These are phyloP conservation scores for Blastocystis sp. DNA, from an alignment of 352 stramenopile species.

Conservation along the genomic window DNA sequence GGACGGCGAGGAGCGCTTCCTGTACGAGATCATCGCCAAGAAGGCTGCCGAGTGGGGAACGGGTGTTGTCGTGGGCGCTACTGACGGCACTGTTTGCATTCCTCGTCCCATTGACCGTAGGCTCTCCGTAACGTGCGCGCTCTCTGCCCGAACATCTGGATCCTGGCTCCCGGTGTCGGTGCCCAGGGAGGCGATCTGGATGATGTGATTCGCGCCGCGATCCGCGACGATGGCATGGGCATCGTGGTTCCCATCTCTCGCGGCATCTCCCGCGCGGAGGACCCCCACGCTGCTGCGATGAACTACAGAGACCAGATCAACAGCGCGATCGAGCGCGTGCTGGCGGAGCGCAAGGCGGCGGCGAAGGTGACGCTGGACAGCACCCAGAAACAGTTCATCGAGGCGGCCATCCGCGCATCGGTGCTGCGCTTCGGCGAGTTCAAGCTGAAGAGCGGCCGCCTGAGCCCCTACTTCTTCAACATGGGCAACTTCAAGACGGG, in stretches of 20 bases:
- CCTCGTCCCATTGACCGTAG: slow-evolving; percentile 64
- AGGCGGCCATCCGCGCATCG: slow-evolving; percentile 87
- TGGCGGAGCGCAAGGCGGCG: slow-evolving; percentile 19
- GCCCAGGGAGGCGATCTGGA: slow-evolving; percentile 87
- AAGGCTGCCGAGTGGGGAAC: slow-evolving; percentile 78
- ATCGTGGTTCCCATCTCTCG: slow-evolving; percentile 92
- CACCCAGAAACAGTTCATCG: slow-evolving; percentile 90
- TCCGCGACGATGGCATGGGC: slow-evolving; percentile 82
- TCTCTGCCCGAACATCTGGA: slow-evolving; percentile 86
- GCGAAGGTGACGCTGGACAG: slow-evolving; percentile 68
- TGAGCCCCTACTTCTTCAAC: slow-evolving; percentile 99
- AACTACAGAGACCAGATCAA: slow-evolving; percentile 89
- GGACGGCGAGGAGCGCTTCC: slow-evolving; percentile 68
- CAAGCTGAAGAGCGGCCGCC: slow-evolving; percentile 92
- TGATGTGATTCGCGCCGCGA: slow-evolving; percentile 78
- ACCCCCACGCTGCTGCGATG: slow-evolving; percentile 84
- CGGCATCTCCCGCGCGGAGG: slow-evolving; percentile 86
- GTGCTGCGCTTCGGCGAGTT: slow-evolving; percentile 97
- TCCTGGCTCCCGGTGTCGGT: slow-evolving; percentile 91
- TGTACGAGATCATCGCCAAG: slow-evolving; percentile 74
- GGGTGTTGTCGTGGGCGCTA: slow-evolving; percentile 94
- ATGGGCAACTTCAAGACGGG: slow-evolving; percentile 91
- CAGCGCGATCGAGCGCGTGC: slow-evolving; percentile 68
- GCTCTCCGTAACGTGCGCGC: slow-evolving; percentile 82
- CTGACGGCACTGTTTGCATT: slow-evolving; percentile 78